Conservation (phyloP, 306 rosid species). For the Gillenia trifoliata region DNA sequence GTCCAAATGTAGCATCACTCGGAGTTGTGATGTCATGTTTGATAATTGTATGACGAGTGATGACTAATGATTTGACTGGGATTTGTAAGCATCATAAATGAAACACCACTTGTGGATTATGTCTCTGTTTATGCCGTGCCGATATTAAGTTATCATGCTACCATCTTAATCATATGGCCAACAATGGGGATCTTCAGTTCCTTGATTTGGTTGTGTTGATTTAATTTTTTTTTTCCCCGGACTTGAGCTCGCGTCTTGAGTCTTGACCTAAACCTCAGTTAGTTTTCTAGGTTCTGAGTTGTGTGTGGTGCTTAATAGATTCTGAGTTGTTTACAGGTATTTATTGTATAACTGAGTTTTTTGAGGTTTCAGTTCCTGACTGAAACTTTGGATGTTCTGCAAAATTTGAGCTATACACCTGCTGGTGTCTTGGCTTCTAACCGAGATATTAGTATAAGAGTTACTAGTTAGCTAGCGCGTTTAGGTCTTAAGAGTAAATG, state of each 20-base stretch:
- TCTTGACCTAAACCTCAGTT: neutral
- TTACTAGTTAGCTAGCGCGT: neutral
- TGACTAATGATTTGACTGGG: neutral
- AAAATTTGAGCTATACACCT: neutral
- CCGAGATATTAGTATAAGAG: neutral
- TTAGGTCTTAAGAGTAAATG: neutral
- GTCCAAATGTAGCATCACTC: neutral
- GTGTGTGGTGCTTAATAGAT: neutral
- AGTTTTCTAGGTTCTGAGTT: neutral
- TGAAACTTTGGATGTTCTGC: neutral
- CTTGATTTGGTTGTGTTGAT: neutral
- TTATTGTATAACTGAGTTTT: neutral
- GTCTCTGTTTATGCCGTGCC: neutral
- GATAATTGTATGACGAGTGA: neutral
- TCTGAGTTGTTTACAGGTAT: neutral
- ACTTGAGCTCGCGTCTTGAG: neutral
- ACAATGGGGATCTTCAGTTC: neutral
- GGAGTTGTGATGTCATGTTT: neutral
- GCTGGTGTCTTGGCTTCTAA: neutral
- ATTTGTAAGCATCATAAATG: neutral
- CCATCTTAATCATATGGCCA: neutral
- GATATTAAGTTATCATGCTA: neutral
- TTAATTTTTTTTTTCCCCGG: neutral
- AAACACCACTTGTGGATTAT: neutral
- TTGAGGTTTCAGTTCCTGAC: neutral